A percentile compares a stretch with the other conserved stretches of the same genome.
phyloP scores from a whole-genome alignment of 2,329 filamentous ascomycete genomes.

The Colletotrichum cordylinicola region DNA sequence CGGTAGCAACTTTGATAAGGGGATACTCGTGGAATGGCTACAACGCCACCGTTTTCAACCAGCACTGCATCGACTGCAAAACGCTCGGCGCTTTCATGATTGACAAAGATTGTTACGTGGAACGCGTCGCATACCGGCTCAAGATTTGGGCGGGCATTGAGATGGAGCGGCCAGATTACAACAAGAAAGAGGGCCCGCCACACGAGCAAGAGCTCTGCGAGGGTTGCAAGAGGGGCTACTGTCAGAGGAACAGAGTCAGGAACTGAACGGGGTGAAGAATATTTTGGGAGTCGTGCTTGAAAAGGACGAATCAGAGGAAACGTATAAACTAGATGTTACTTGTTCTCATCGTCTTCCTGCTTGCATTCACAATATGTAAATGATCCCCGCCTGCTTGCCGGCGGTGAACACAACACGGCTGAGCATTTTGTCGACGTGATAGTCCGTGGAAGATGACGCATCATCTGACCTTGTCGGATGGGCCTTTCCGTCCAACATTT shows the following conservation, averaged over 20 bases:
- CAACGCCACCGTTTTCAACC: slow-evolving; percentile 41
- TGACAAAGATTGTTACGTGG: slow-evolving; percentile 34
- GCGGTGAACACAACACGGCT: too few species aligned
- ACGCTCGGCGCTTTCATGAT: slow-evolving; percentile 30
- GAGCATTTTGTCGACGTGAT: too few species aligned
- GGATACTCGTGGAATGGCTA: slow-evolving; percentile 33
- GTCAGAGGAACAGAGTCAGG: slow-evolving; percentile 17
- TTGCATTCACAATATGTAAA: too few species aligned
- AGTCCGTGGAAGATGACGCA: too few species aligned
- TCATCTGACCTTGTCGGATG: too few species aligned
- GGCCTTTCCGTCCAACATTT: too few species aligned
- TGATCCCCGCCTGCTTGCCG: too few species aligned
- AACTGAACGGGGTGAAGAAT: neutral
- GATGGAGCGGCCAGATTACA: slow-evolving; percentile 15
- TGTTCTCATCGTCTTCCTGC: neutral
- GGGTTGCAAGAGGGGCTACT: slow-evolving; percentile 40
- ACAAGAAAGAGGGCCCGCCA: neutral
- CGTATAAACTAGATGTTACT: neutral
- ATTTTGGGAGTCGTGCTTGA: neutral
- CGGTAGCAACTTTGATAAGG: slow-evolving; percentile 38
- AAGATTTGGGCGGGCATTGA: slow-evolving; percentile 39
- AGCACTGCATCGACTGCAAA: slow-evolving; percentile 38
- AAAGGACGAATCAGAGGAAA: neutral
- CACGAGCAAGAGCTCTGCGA: slow-evolving; percentile 37
- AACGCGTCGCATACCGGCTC: slow-evolving; percentile 39